These are phyloP conservation scores for Cystobasidiopsis lactophilus DNA, from an alignment of 768 basidiomycete genomes.

Conservation along the genomic window DNA sequence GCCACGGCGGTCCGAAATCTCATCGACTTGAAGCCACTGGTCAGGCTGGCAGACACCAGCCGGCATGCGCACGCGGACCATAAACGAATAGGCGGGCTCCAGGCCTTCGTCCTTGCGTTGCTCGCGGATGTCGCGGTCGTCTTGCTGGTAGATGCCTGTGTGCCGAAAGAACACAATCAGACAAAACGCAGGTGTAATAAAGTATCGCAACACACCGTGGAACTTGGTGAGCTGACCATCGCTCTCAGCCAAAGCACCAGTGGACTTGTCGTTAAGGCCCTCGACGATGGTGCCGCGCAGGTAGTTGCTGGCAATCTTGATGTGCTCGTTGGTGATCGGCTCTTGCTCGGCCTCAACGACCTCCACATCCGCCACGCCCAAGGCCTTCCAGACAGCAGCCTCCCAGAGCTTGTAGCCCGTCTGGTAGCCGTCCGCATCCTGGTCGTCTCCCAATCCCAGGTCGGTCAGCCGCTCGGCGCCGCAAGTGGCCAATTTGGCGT, in stretches of 20 bases:
- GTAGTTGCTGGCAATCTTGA: constrained; percentile 86
- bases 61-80: constrained; percentile 93
- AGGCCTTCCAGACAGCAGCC: constrained; percentile 69
- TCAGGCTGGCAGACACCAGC: constrained; percentile 77
- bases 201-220: constrained; percentile 27
- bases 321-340: constrained; percentile 95
- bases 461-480: constrained; percentile 53
- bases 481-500: constrained; percentile 51
- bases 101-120: constrained; percentile 77
- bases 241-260: constrained; percentile 71
- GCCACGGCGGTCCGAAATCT: constrained; percentile 86
- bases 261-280: constrained; percentile 61
- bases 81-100: constrained; percentile 90
- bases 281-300: constrained; percentile 86
- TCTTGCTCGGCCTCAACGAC: constrained; percentile 83
- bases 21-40: constrained; percentile 91
- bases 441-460: constrained; percentile 82
- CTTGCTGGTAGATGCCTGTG: constrained; percentile 85
- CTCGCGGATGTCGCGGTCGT: constrained; percentile 94
- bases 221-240: constrained; percentile 96
- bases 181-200: constrained; percentile 2
- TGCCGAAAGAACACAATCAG: not conserved
- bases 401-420: constrained; percentile 98
- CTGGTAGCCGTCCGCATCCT: constrained; percentile 84
- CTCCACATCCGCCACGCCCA: constrained; percentile 75